Evolutionary conservation across 2,329 filamentous ascomycete genomes (phyloP).

Genomic region (Cercospora citrullina): DNA sequence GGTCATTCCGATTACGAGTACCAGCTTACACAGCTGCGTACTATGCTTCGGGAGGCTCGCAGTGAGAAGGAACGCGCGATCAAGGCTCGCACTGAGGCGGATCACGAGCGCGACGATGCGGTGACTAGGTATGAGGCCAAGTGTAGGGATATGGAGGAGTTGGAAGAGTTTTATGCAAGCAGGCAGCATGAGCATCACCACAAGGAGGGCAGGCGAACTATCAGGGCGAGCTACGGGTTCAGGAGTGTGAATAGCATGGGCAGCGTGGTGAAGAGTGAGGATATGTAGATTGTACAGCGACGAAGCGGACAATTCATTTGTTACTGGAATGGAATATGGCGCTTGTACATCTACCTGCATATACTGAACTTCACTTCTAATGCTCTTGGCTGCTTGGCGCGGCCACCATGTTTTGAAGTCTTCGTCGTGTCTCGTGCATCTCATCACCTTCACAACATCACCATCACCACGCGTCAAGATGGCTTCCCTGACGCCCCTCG

Average conservation of each 20-base stretch:
- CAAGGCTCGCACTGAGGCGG: background rate
- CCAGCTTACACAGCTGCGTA: slow-evolving; percentile 2
- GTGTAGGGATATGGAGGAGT: background rate
- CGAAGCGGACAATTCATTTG: background rate
- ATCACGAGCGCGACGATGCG: slow-evolving; percentile 2
- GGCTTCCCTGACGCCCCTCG: no score
- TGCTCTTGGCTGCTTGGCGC: no score
- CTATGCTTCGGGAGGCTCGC: slow-evolving; percentile 2
- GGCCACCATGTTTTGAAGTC: no score
- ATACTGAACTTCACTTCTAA: no score
- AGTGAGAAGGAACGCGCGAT: slow-evolving; percentile 10
- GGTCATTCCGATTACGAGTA: slow-evolving; percentile 4
- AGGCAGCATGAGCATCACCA: background rate
- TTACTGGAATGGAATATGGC: no score
- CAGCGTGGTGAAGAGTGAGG: background rate
- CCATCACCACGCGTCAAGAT: no score
- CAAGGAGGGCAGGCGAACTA: background rate
- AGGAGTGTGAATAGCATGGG: background rate
- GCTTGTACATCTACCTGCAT: no score
- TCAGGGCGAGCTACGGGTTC: background rate
- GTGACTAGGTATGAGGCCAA: background rate
- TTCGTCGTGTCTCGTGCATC: no score
- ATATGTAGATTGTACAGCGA: background rate
- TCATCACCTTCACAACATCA: no score
- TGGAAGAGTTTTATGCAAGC: background rate